phyloP scores from a whole-genome alignment of 768 basidiomycete genomes.

The Tylopilus felleus region DNA sequence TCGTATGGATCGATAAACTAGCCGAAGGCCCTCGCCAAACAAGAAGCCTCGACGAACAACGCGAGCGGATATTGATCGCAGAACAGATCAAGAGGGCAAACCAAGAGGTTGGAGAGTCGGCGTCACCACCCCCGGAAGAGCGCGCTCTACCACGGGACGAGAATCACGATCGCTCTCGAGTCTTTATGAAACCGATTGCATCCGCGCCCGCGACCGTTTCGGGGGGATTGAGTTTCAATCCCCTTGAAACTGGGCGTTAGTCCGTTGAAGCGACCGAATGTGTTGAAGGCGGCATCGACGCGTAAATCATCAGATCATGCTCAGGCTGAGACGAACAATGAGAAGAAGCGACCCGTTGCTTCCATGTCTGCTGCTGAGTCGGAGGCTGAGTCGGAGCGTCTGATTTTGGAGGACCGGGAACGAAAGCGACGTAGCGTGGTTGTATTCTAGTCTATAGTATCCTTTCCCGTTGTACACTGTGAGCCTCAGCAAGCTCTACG shows the following conservation, averaged over 20 bases:
- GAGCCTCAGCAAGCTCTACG: too few species aligned
- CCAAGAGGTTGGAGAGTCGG: slow-evolving; percentile 37
- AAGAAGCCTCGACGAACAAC: slow-evolving; percentile 93
- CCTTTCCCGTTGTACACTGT: too few species aligned
- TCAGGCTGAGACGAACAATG: slow-evolving; percentile 35
- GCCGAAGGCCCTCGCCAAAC: slow-evolving; percentile 87
- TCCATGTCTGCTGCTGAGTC: slow-evolving; percentile 80
- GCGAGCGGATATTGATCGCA: slow-evolving; percentile 83
- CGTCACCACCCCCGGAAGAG: slow-evolving; percentile 45
- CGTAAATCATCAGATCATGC: slow-evolving; percentile 28
- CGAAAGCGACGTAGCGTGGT: slow-evolving; percentile 59
- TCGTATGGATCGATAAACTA: slow-evolving; percentile 97
- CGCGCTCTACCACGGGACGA: slow-evolving; percentile 69
- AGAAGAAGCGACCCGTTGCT: slow-evolving; percentile 60
- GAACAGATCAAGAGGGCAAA: slow-evolving; percentile 93
- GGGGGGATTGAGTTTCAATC: slow-evolving; percentile 58
- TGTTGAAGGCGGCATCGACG: slow-evolving; percentile 55
- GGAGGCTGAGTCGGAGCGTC: too few species aligned
- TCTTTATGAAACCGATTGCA: slow-evolving; percentile 47
- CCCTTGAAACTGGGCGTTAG: slow-evolving; percentile 42
- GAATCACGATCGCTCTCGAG: slow-evolving; percentile 58
- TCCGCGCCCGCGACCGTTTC: slow-evolving; percentile 31
- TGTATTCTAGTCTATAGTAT: too few species aligned
- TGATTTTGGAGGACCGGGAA: slow-evolving; percentile 90
- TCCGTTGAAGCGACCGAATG: slow-evolving; percentile 70